Evolutionary conservation across 2,329 filamentous ascomycete genomes (phyloP), one percentile per base, ranked within the genome.

Genomic region (Parastagonospora nodorum): DNA sequence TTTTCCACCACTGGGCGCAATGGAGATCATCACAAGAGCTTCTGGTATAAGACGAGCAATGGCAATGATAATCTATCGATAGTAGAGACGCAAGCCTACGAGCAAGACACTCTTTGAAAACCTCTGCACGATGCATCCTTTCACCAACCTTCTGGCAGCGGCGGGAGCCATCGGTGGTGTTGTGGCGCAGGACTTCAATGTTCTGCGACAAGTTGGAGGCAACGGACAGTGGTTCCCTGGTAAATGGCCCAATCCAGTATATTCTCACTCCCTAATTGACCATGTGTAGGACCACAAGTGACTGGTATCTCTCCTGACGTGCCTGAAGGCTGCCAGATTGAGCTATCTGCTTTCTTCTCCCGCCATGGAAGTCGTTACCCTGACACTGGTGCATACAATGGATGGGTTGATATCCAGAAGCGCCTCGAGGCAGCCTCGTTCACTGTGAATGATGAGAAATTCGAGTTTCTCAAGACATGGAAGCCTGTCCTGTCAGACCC

Each of bases 331-430:
- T 88, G 85, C 64, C 74, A 72, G 8, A 80, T 88, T 4, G 83
- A 88, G 51, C 80, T 85, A 60, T 84, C 81, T 2, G 82, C 82
- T 5, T 87, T 85, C 53, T 73, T 84, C 30, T 77, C 79, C 2
- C 80, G 84, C 14, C 85, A 87, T 72, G 86, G 85, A 14, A 85
- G 83, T 36, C 77, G 85, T 36, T 88, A 82, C 61, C 85, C 84
- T 0, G 85, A 87, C 55, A 72, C 72, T 1, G 83, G 84, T 4
- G 84, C 86, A 5, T 86, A 87, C 52, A 72, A 74, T 5, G 77
- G 78, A 39, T 88, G 85, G 85, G 58, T 66, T 2, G 61, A 61
- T 9, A 63, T 78, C 36, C 52, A 59, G 15, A 36, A 55, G 11
- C 58, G 85, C 78, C 81, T 88, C 30, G 78, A 82, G 66, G 72